These are phyloP conservation scores for Fusarium tanahbumbuense DNA, from an alignment of 2,329 filamentous ascomycete genomes.

Conservation along the genomic window DNA sequence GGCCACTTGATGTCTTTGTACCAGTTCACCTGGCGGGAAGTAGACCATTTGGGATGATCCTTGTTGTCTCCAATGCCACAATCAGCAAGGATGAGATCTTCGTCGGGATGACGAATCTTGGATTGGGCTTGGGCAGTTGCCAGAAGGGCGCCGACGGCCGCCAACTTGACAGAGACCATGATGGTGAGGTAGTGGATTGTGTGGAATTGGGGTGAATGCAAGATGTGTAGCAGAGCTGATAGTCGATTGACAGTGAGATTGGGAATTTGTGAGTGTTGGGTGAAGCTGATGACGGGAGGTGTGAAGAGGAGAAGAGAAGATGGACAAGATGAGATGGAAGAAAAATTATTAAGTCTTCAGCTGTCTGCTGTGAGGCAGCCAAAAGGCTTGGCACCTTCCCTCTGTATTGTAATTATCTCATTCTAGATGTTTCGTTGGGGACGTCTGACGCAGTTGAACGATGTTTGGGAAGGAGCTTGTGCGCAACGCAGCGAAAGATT, in stretches of 20 bases:
- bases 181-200: not conserved
- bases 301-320: not conserved
- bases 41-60: conserved; percentile 55
- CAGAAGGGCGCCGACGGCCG: conserved; percentile 42
- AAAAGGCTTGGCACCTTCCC: not conserved
- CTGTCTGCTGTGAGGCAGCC: not conserved
- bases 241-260: not conserved
- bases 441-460: not conserved
- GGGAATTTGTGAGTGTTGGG: not conserved
- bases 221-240: not conserved
- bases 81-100: conserved; percentile 56
- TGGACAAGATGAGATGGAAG: not conserved
- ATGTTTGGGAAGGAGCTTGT: conserved; percentile 6
- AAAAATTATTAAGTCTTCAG: not conserved
- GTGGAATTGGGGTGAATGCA: not conserved
- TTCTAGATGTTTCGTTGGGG: conserved; percentile 7
- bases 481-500: not conserved
- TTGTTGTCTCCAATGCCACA: conserved; percentile 57
- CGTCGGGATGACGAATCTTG: conserved; percentile 47
- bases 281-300: conserved; percentile 12
- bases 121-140: conserved; percentile 40
- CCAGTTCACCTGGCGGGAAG: conserved; percentile 59
- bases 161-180: conserved; percentile 44
- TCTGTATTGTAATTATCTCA: not conserved
- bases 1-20: conserved; percentile 55